phyloP scores from a whole-genome alignment of 2,329 filamentous ascomycete species.

The Pleomassaria siparia region DNA sequence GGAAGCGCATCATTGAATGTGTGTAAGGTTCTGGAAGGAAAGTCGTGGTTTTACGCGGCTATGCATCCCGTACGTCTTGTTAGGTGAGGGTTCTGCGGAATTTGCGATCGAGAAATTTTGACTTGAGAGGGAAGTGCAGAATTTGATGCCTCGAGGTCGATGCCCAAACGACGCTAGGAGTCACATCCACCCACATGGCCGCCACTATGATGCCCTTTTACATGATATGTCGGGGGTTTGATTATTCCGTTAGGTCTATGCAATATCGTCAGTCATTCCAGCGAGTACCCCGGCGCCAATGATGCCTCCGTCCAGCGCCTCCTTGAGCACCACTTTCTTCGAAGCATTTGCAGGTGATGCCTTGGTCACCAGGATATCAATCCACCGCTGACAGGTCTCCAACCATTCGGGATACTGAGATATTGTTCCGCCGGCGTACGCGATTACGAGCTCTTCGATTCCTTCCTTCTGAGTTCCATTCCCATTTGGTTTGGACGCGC shows the following conservation, averaged over 20 bases:
- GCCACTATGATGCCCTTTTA: conserved; percentile 1
- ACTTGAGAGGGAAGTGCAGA: too few relatives aligned
- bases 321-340: conserved; percentile 54
- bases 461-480: conserved; percentile 17
- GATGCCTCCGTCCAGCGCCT: conserved; percentile 57
- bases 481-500: conserved; percentile 20
- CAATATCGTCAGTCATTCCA: conserved; percentile 44
- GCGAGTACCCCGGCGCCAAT: conserved; percentile 59
- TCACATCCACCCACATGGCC: too few relatives aligned
- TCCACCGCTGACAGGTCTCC: conserved; percentile 66
- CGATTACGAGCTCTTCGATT: conserved; percentile 68
- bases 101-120: too few relatives aligned
- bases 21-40: too few relatives aligned
- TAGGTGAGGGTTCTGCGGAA: too few relatives aligned
- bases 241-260: conserved; percentile 11
- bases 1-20: too few relatives aligned
- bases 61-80: too few relatives aligned
- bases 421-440: conserved; percentile 79
- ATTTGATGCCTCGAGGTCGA: too few relatives aligned
- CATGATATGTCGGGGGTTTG: background rate
- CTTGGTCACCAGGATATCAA: conserved; percentile 58
- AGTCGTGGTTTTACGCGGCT: too few relatives aligned
- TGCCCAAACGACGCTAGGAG: too few relatives aligned
- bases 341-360: conserved; percentile 38
- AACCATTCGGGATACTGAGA: conserved; percentile 77